Base-by-base conservation (phyloP, 805 yeast species). In the Wickerhamomyces kurtzmanii region DNA sequence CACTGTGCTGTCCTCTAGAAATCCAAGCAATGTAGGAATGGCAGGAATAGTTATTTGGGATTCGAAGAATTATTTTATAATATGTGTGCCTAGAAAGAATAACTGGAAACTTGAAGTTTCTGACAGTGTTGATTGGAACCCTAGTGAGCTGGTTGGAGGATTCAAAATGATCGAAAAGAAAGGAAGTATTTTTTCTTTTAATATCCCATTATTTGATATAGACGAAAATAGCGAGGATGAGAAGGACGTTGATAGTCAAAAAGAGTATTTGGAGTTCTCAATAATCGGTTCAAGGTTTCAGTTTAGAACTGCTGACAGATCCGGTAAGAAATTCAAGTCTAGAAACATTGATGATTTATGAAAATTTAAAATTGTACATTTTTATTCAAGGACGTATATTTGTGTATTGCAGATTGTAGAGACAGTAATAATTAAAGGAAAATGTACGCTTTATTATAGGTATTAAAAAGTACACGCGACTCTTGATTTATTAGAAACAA, bases 11-110 rank as follows among this genome's bases (percentile, higher is more conserved):
- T 66, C 71, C 26, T 62, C 83, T n/a, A 53, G 55, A 13, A 79
- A 77, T 42, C 55, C 62, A 5, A 65, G 71, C 27, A 45, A 70
- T 31, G 61, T 77, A 6, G 93, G 91, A 0, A 41, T 65, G 18
- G 39, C 59, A 21, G 96, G 96, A 0, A 80, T 86, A 5, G 82
- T 86, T 2, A 56, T 83, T 3, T 82, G 91, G 80, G 96, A 86
- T 47, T 68, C 89, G 7, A 85, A 80, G 47, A 72, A 74, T 38
- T 67, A 69, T 34, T 78, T 83, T 44, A 65, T 83, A 3, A 43
- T 85, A 26, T 74, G 75, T 9, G 66, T 75, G 1, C 46, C 47
- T 4, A 33, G 15, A 26, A n/a, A n/a, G n/a, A n/a, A n/a, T n/a
- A n/a, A n/a, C n/a, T n/a, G n/a, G n/a, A n/a, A n/a, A n/a, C n/a